Percentiles rank a stretch among this genome's conserved stretches.
These are phyloP conservation scores for Meyerozyma carpophila DNA, from an alignment of 1,139 yeast genomes.

Conservation along the genomic window DNA sequence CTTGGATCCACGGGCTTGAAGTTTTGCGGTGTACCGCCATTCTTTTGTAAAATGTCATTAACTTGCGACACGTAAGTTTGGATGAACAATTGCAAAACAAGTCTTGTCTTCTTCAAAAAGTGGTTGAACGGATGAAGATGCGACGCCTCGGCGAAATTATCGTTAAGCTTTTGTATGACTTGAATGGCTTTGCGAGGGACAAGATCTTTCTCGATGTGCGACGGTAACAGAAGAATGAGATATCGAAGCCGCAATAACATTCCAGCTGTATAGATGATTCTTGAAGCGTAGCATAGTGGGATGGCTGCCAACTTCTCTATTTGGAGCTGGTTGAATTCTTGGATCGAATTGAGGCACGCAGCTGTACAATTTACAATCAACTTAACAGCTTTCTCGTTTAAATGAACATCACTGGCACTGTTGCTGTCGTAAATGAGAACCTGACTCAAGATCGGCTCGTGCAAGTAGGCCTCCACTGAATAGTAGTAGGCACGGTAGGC, in stretches of 20 bases:
- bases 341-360: conserved; percentile 50
- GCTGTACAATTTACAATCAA: conserved; percentile 48
- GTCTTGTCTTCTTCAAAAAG: conserved; percentile 46
- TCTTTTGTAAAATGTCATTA: conserved; percentile 24
- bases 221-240: conserved; percentile 50
- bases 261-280: conserved; percentile 66
- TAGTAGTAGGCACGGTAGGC: conserved; percentile 47
- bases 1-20: conserved; percentile 11
- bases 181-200: conserved; percentile 47
- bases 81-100: conserved; percentile 51
- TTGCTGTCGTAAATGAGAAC: conserved; percentile 16
- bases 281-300: conserved; percentile 59
- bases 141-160: conserved; percentile 33
- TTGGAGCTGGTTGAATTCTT: conserved; percentile 40
- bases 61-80: conserved; percentile 58
- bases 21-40: conserved; percentile 22
- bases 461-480: conserved; percentile 70
- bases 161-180: conserved; percentile 38
- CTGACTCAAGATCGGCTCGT: conserved; percentile 51
- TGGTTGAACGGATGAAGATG: conserved; percentile 41
- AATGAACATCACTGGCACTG: conserved; percentile 8
- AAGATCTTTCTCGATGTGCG: conserved; percentile 41
- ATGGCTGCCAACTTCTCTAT: conserved; percentile 44
- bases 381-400: conserved; percentile 24
- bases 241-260: conserved; percentile 57